Conservation (phyloP, 495 filamentous ascomycete genomes). For the Hyaloscypha finlandica region DNA sequence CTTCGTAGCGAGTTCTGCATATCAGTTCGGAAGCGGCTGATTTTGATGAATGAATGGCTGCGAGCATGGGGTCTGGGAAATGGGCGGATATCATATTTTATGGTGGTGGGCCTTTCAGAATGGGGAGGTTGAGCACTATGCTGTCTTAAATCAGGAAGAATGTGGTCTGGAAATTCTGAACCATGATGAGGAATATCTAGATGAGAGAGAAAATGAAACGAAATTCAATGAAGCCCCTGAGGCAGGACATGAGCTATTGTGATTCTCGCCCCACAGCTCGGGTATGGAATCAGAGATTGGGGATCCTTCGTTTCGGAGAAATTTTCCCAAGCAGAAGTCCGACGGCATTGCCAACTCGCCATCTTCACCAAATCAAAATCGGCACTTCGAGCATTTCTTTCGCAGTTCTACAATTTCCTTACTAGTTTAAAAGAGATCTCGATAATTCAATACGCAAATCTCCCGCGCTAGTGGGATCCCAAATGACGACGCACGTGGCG, state of each 20-base stretch:
- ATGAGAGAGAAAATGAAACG: constrained; percentile 12
- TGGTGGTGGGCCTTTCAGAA: constrained; percentile 1
- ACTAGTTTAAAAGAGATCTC: too few species aligned
- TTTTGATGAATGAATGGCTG: constrained; percentile 5
- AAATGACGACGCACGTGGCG: background rate
- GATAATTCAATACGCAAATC: too few species aligned
- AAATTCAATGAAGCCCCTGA: constrained; percentile 8
- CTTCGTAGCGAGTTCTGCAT: constrained; percentile 24
- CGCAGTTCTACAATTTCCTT: too few species aligned
- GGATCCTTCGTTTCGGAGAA: too few species aligned
- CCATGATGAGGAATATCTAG: constrained; percentile 2
- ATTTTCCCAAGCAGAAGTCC: too few species aligned
- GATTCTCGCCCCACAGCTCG: background rate
- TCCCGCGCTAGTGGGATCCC: background rate
- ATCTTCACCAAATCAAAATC: too few species aligned
- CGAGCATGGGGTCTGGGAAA: constrained; percentile 6
- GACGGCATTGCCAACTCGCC: too few species aligned
- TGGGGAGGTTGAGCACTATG: constrained; percentile 2
- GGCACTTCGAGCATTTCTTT: too few species aligned
- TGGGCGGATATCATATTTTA: constrained; percentile 18
- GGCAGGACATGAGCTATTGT: background rate
- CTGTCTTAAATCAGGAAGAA: background rate
- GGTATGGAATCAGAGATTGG: background rate
- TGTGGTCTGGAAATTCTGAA: constrained; percentile 10
- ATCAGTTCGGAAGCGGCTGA: constrained; percentile 10